A percentile compares a stretch with the other conserved stretches of the same genome.
phyloP scores from a whole-genome alignment of 345 rosid species.

The Citrus reticulata region DNA sequence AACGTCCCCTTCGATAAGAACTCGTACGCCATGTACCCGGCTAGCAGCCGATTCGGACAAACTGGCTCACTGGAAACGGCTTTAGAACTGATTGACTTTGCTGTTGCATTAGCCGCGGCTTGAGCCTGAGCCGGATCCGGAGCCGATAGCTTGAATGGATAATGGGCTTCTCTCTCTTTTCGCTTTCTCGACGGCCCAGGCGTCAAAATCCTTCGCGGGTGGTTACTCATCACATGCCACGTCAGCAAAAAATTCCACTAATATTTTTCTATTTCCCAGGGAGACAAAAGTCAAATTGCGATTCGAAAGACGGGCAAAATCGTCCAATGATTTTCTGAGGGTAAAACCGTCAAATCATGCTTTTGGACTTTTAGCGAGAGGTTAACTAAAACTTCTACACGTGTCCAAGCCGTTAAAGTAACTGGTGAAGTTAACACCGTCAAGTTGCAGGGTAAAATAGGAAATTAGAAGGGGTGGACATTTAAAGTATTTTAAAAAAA shows the following conservation, averaged over 20 bases:
- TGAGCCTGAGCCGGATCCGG: slow-evolving; percentile 11
- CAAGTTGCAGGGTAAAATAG: not conserved
- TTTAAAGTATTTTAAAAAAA: not conserved
- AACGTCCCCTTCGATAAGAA: slow-evolving; percentile 55
- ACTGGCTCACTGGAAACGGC: slow-evolving; percentile 1
- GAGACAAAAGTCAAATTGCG: slow-evolving; percentile 9
- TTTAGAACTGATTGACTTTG: not conserved
- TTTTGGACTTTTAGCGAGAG: not conserved
- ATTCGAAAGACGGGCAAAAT: slow-evolving; percentile 18
- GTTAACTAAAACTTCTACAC: slow-evolving; percentile 16
- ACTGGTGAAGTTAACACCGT: not conserved
- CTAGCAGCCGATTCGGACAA: slow-evolving; percentile 44
- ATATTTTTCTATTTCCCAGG: not conserved
- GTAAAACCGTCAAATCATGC: slow-evolving; percentile 13
- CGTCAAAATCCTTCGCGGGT: slow-evolving; percentile 28
- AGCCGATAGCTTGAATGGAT: slow-evolving; percentile 10
- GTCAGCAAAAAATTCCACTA: not conserved
- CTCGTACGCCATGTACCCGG: slow-evolving; percentile 76
- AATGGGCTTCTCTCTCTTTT: slow-evolving; percentile 37
- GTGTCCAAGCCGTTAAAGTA: not conserved
- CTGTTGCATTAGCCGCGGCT: slow-evolving; percentile 3
- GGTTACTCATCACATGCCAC: slow-evolving; percentile 41
- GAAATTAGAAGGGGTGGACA: not conserved
- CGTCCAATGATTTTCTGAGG: slow-evolving; percentile 17
- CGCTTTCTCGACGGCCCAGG: slow-evolving; percentile 52